Evolutionary conservation across 169 alveolate genomes (phyloP).

Genomic region (Plasmodium adleri): DNA sequence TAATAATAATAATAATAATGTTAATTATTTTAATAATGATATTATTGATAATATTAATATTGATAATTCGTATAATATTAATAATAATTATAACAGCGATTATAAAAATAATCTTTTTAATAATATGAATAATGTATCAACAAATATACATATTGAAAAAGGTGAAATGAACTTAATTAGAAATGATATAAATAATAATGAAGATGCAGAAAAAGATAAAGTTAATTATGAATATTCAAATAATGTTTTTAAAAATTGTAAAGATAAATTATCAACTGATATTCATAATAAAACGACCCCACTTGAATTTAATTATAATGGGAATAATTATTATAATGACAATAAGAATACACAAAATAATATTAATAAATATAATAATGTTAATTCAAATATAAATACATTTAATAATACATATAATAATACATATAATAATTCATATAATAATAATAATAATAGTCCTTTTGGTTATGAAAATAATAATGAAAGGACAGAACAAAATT

Average conservation of each 20-base stretch:
- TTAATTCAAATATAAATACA: not conserved
- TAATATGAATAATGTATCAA: slow-evolving; percentile 10
- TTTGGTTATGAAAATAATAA: slow-evolving; percentile 5
- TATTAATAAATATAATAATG: not conserved
- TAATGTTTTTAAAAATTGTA: not conserved
- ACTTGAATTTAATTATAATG: not conserved
- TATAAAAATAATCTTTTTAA: slow-evolving; percentile 2
- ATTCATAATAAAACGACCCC: not conserved
- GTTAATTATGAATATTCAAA: not conserved
- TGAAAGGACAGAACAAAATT: slow-evolving; percentile 1
- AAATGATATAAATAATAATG: slow-evolving; percentile 7
- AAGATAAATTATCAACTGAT: not conserved
- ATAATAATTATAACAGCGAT: too few species aligned
- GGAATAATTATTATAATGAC: not conserved
- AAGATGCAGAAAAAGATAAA: not conserved
- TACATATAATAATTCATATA: not conserved
- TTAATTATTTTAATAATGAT: too few species aligned
- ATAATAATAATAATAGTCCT: slow-evolving; percentile 1
- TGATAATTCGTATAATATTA: not conserved
- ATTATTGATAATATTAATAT: not conserved
- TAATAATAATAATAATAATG: not conserved
- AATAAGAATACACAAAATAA: not conserved
- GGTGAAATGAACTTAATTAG: slow-evolving; percentile 29
- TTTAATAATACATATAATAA: not conserved
- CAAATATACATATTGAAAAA: slow-evolving; percentile 26